phyloP scores from a whole-genome alignment of 2,329 filamentous ascomycete species.

The Amauroascus verrucosus region DNA sequence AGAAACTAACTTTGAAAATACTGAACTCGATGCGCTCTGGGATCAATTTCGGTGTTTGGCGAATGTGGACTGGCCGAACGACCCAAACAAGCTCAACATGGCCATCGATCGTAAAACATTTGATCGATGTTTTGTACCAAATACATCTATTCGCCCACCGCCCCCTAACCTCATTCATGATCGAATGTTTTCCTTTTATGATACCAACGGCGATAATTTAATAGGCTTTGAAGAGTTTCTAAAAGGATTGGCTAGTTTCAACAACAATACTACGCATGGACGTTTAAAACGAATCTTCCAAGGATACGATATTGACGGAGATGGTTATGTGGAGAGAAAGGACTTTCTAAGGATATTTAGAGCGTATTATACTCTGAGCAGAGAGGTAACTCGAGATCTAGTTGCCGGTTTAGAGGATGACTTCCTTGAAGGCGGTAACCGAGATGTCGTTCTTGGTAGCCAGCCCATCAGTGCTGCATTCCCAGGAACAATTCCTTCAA shows the following conservation, averaged over 20 bases:
- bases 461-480: conserved; percentile 72
- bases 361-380: conserved; percentile 83
- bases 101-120: conserved; percentile 92
- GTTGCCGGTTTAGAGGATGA: conserved; percentile 69
- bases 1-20: conserved; percentile 69
- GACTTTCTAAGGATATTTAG: conserved; percentile 88
- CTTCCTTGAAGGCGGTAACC: conserved; percentile 61
- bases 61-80: conserved; percentile 69
- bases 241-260: conserved; percentile 60
- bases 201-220: conserved; percentile 75
- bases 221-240: conserved; percentile 92
- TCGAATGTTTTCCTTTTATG: conserved; percentile 93
- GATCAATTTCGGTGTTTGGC: conserved; percentile 95
- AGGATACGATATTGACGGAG: conserved; percentile 81
- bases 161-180: conserved; percentile 87
- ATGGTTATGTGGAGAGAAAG: conserved; percentile 73
- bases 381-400: conserved; percentile 78
- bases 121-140: conserved; percentile 77
- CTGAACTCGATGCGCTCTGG: conserved; percentile 86
- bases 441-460: conserved; percentile 63
- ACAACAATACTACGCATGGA: conserved; percentile 50
- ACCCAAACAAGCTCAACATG: conserved; percentile 64
- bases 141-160: conserved; percentile 65
- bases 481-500: conserved; percentile 56
- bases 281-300: conserved; percentile 67